Percentiles rank a stretch among this genome's conserved stretches.
phyloP scores from a whole-genome alignment of 306 rosid genomes.

The cucumber (Cucumis sativus) region Cucumber_9930_V3 NC_026661.2:20451501-20452000 shows the following conservation, averaged over 20 bases:
- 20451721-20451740: conserved; percentile 99
- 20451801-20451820: conserved; percentile 31
- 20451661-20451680: conserved; percentile 77
- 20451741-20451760: conserved; percentile 90
- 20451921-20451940: conserved; percentile 92
- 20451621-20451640: conserved; percentile 66
- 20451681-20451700: conserved; percentile 97
- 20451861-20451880: conserved; percentile 2
- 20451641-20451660: conserved; percentile 88
- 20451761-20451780: conserved; percentile 95
- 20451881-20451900: conserved; percentile 61
- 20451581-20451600: conserved; percentile 89
- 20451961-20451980: conserved; percentile 97
- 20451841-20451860: not conserved
- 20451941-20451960: conserved; percentile 93
- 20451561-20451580: conserved; percentile 93
- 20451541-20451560: conserved; percentile 95
- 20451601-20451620: conserved; percentile 68
- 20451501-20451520: conserved; percentile 92
- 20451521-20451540: conserved; percentile 98
- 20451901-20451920: conserved; percentile 92
- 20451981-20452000: conserved; percentile 96
- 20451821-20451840: not conserved
- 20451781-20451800: conserved; percentile 99
- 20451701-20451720: conserved; percentile 83